Evolutionary conservation across 805 yeast genomes (phyloP).

Genomic region (Schwanniomyces polymorphus): DNA sequence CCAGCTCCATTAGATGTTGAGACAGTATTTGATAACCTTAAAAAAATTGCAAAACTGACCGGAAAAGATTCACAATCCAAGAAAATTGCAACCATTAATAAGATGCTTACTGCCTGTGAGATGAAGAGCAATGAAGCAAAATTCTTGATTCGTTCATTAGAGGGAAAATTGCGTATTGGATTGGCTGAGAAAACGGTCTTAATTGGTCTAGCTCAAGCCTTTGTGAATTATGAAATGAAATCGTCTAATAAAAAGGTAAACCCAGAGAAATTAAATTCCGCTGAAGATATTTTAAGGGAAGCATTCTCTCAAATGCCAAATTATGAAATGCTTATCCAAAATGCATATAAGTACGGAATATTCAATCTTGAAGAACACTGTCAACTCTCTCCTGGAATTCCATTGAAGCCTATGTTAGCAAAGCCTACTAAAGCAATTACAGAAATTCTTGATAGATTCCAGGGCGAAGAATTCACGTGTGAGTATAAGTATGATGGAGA

Average conservation of each 20-base stretch:
- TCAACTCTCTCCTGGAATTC: constrained; percentile 85
- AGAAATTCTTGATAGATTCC: constrained; percentile 89
- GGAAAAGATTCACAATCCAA: constrained; percentile 81
- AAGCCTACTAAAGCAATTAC: constrained; percentile 92
- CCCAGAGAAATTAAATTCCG: constrained; percentile 52
- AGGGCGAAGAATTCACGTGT: constrained; percentile 83
- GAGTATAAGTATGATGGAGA: constrained; percentile 98
- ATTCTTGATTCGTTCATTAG: constrained; percentile 83
- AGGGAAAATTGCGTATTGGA: constrained; percentile 90
- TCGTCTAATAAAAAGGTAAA: constrained; percentile 16
- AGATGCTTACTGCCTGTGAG: constrained; percentile 81
- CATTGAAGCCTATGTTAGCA: constrained; percentile 96
- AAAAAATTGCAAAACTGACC: constrained; percentile 71
- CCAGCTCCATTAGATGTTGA: constrained; percentile 78
- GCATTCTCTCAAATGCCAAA: constrained; percentile 91
- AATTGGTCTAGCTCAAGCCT: constrained; percentile 80
- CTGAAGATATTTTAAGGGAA: constrained; percentile 78
- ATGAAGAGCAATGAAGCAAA: constrained; percentile 76
- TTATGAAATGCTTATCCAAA: constrained; percentile 73
- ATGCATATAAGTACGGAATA: constrained; percentile 69
- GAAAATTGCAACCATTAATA: constrained; percentile 77
- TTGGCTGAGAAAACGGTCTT: constrained; percentile 92
- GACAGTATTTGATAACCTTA: constrained; percentile 70
- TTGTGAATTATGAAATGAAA: constrained; percentile 57
- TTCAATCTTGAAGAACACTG: constrained; percentile 64